Base-by-base conservation (phyloP, 352 stramenopile genomes). In the Globisporangium solare region DNA sequence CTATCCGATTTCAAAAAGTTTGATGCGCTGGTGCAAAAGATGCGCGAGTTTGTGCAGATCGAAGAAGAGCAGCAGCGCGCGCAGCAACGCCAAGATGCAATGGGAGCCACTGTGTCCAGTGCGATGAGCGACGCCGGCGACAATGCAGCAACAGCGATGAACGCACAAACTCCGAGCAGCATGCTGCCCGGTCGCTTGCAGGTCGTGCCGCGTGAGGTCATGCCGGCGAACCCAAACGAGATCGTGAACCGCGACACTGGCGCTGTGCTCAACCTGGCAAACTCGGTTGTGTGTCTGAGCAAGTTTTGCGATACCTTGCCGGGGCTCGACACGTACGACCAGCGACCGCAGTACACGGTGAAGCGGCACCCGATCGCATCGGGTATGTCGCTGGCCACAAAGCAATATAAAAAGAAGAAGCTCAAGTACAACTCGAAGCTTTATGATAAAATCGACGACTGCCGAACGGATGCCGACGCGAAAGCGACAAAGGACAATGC, bases 301-400 rank as follows among this genome's bases (percentile, higher is more conserved):
- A 74, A 76, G 17, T 91, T 95, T 32, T 95, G 83, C 64, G 75
- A 92, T 50, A 90, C 85, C 0, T 63, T 95, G 11, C 85, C 85
- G 41, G 83, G 83, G 0, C 65, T 93, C 31, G 80, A 92, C 48
- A 95, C 84, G 27, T 93, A 90, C 54, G 85, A 95, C 51, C 78
- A 78, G 27, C 83, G 79, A 2, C 70, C 83, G 13, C 74, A 92
- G 54, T 95, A 95, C 49, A 74, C 71, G 14, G 70, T 93, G 32
- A 88, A 80, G 60, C 79, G 85, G 8, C 79, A 89, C 22, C 80
- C 70, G 20, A 60, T 91, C 17, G 39, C 54, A 15, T 62, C 59
- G 3, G 70, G 57, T 10, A 85, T 90, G 52, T 71, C 77, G n/a
- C 54, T 63, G 7, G 66, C 76, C 1, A 55, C 75, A 32, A 91